phyloP scores from a whole-genome alignment of 2,329 filamentous ascomycete species.

The Aspergillus pseudonomiae region DNA sequence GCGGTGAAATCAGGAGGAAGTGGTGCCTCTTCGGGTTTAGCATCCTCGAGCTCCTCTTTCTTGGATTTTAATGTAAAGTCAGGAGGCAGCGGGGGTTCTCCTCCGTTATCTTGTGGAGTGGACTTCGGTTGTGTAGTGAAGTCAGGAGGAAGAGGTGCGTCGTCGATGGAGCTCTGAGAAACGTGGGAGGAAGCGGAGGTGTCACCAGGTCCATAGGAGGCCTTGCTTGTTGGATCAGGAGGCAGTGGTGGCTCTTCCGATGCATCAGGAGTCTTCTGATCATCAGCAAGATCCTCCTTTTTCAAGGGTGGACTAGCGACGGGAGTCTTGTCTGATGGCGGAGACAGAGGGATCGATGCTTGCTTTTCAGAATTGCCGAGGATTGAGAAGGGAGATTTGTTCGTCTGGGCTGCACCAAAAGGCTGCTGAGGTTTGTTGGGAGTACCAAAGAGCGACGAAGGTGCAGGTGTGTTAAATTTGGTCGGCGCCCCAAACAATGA shows the following conservation, averaged over 20 bases:
- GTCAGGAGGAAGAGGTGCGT: conserved; percentile 42
- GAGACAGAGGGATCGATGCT: conserved; percentile 33
- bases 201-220: conserved; percentile 50
- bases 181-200: conserved; percentile 51
- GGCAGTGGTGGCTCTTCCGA: conserved; percentile 43
- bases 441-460: conserved; percentile 39
- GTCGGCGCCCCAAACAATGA: conserved; percentile 33
- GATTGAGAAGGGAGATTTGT: conserved; percentile 34
- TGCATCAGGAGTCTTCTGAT: conserved; percentile 34
- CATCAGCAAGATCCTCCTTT: conserved; percentile 34
- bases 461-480: conserved; percentile 26
- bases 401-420: conserved; percentile 27
- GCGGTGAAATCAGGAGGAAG: conserved; percentile 32
- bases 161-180: conserved; percentile 45
- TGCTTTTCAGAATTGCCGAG: conserved; percentile 32
- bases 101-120: conserved; percentile 15
- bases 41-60: conserved; percentile 4
- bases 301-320: conserved; percentile 35
- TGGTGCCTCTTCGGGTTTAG: conserved; percentile 22
- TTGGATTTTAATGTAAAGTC: conserved; percentile 22
- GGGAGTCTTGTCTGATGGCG: conserved; percentile 37
- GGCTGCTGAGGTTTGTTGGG: conserved; percentile 30
- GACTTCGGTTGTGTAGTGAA: conserved; percentile 27
- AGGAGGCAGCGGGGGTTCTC: conserved; percentile 31
- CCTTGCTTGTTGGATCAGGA: conserved; percentile 52